phyloP scores from a whole-genome alignment of 495 filamentous ascomycete genomes.

The Astrothelium macrocarpum region DNA sequence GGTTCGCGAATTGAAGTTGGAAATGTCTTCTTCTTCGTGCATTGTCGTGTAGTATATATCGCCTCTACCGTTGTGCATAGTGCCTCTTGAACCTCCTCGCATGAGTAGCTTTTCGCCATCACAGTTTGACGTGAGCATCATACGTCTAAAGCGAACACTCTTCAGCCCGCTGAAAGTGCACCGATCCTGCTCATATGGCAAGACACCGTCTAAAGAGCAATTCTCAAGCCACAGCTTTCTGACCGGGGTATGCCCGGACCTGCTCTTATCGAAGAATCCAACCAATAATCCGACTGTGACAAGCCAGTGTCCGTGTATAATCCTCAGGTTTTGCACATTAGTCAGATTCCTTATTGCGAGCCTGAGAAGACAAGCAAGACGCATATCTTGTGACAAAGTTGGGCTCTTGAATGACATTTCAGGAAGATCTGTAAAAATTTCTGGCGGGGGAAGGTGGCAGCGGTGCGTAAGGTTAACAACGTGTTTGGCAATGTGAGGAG shows the following conservation, averaged over 20 bases:
- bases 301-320: conserved; percentile 25
- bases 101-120: no score
- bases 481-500: conserved; percentile 21
- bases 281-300: conserved; percentile 23
- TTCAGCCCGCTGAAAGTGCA: conserved; percentile 19
- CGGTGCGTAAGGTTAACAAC: conserved; percentile 26
- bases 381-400: conserved; percentile 22
- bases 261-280: conserved; percentile 22
- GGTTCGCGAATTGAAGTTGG: neutral
- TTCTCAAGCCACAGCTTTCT: conserved; percentile 31
- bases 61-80: conserved; percentile 1
- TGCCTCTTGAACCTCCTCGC: conserved; percentile 1
- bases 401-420: conserved; percentile 19
- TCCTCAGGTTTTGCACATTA: conserved; percentile 27
- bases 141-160: conserved; percentile 25
- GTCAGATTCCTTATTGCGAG: conserved; percentile 24
- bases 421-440: conserved; percentile 28
- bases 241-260: conserved; percentile 17
- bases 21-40: neutral
- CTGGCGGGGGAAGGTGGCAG: conserved; percentile 28
- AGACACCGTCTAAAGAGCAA: conserved; percentile 20
- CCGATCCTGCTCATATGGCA: neutral
- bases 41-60: neutral
- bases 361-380: conserved; percentile 19
- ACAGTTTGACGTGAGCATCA: conserved; percentile 11